Conservation (phyloP, 805 yeast species). For the Kodamaea sagamina region DNA sequence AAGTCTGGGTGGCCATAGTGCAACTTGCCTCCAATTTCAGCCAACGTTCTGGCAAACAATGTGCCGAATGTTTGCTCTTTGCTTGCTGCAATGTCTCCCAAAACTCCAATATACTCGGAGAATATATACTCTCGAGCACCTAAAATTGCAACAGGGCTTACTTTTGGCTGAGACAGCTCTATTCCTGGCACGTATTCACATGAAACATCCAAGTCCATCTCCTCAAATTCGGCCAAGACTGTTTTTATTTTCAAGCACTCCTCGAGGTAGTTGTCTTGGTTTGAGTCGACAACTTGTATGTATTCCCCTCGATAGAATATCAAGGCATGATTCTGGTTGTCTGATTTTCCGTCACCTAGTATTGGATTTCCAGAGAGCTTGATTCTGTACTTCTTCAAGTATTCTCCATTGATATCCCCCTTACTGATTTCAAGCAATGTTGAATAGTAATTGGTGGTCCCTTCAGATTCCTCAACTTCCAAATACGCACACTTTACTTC, state of each 20-base stretch:
- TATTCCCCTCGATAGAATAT: slow-evolving; percentile 92
- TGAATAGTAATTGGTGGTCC: slow-evolving; percentile 58
- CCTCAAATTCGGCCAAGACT: slow-evolving; percentile 89
- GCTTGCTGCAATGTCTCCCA: slow-evolving; percentile 97
- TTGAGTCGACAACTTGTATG: slow-evolving; percentile 92
- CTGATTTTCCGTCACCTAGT: slow-evolving; percentile 94
- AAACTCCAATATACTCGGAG: slow-evolving; percentile 86
- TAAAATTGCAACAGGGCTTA: slow-evolving; percentile 77
- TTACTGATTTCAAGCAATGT: slow-evolving; percentile 46
- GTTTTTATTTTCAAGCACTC: slow-evolving; percentile 91
- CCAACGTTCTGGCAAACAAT: slow-evolving; percentile 86
- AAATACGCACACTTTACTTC: slow-evolving; percentile 58
- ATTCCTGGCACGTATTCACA: slow-evolving; percentile 60
- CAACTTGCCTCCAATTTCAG: slow-evolving; percentile 90
- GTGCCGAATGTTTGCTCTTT: slow-evolving; percentile 98
- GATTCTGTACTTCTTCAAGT: slow-evolving; percentile 51
- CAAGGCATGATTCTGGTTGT: slow-evolving; percentile 87
- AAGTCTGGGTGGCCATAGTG: slow-evolving; percentile 98
- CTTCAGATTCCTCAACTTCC: slow-evolving; percentile 46
- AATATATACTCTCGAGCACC: slow-evolving; percentile 96
- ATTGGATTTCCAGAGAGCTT: slow-evolving; percentile 91
- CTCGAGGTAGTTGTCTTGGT: slow-evolving; percentile 92
- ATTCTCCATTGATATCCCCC: slow-evolving; percentile 45
- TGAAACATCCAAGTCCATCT: slow-evolving; percentile 57
- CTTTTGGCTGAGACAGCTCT: slow-evolving; percentile 21